Base-by-base conservation (phyloP, 352 stramenopile species). In the Phytophthora europaea region DNA sequence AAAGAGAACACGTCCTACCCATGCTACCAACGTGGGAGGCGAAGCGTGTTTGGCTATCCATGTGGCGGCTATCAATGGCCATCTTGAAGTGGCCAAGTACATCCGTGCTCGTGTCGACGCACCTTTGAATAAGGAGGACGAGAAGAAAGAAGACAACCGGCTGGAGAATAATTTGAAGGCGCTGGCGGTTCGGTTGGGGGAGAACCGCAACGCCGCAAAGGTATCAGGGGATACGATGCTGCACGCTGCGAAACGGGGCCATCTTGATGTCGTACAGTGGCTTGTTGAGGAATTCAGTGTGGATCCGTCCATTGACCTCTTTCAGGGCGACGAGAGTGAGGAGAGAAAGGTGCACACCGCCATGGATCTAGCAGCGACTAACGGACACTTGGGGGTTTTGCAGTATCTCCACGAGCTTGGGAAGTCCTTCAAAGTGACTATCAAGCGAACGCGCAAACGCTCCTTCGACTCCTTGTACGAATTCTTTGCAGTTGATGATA, bases 51-150 rank as follows among this genome's bases (percentile, higher is more conserved):
- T 73, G 8, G 58, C 52, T 9, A 73, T 74, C 50, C 67, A 74
- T n/a, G 43, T 33, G 22, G 59, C 66, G 31, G 66, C 66, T 43
- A 45, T 69, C 6, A 69, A 70, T 47, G 67, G 60, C 4, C 59
- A 74, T 22, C 28, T 74, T n/a, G 59, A 74, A 18, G 52, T 74
- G 38, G 67, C 67, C 18, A 65, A 74, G 28, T 70, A 63, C 33
- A 47, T 74, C 15, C 53, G 16, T 8, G 43, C 67, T 18, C 45
- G 43, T 10, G 28, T 63, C 10, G 52, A 69, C 20, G 13, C 38
- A 60, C 59, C 66, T 12, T n/a, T 47, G 2, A 51, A 60, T 10
- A 5, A 38, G 2, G 43, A 43, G 16, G 55, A 72, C 38, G 9
- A 47, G 45, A n/a, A 12, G 55, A 59, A 26, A 45, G 59, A 67